phyloP scores from a whole-genome alignment of 805 yeast genomes.

The Yamadazyma paraphyllophila region DNA sequence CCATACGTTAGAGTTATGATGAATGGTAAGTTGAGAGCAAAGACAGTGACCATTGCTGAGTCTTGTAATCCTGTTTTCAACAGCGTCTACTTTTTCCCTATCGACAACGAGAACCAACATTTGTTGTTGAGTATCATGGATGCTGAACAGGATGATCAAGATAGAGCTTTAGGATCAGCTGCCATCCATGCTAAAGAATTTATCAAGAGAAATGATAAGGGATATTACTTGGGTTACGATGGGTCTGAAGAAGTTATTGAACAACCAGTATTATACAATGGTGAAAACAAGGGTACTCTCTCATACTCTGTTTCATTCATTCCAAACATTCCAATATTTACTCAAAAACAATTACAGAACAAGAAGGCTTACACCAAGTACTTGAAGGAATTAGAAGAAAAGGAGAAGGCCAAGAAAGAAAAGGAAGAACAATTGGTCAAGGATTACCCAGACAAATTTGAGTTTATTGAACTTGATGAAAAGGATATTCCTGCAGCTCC shows the following conservation, averaged over 20 bases:
- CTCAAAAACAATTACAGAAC: slow-evolving; percentile 53
- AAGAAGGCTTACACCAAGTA: slow-evolving; percentile 42
- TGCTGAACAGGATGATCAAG: slow-evolving; percentile 61
- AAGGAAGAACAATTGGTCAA: slow-evolving; percentile 50
- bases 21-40: slow-evolving; percentile 56
- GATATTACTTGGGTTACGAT: slow-evolving; percentile 48
- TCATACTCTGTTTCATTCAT: slow-evolving; percentile 59
- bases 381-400: slow-evolving; percentile 32
- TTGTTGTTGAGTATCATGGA: slow-evolving; percentile 61
- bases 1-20: slow-evolving; percentile 64
- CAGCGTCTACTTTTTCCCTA: slow-evolving; percentile 58
- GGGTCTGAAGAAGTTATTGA: slow-evolving; percentile 48
- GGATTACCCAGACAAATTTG: slow-evolving; percentile 60
- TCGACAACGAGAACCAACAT: slow-evolving; percentile 58
- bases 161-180: slow-evolving; percentile 61
- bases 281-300: slow-evolving; percentile 46
- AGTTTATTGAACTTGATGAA: slow-evolving; percentile 53
- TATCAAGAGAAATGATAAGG: slow-evolving; percentile 47
- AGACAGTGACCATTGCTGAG: slow-evolving; percentile 53
- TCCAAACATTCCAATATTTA: slow-evolving; percentile 62
- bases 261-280: slow-evolving; percentile 41
- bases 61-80: slow-evolving; percentile 59
- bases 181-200: slow-evolving; percentile 49
- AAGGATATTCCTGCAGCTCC: slow-evolving; percentile 35
- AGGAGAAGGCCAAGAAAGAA: slow-evolving; percentile 45